Percentiles rank a stretch among this genome's conserved stretches.
These are phyloP conservation scores for Citrullus amarus DNA, from an alignment of 306 rosid genomes.

Conservation along the genomic window DNA sequence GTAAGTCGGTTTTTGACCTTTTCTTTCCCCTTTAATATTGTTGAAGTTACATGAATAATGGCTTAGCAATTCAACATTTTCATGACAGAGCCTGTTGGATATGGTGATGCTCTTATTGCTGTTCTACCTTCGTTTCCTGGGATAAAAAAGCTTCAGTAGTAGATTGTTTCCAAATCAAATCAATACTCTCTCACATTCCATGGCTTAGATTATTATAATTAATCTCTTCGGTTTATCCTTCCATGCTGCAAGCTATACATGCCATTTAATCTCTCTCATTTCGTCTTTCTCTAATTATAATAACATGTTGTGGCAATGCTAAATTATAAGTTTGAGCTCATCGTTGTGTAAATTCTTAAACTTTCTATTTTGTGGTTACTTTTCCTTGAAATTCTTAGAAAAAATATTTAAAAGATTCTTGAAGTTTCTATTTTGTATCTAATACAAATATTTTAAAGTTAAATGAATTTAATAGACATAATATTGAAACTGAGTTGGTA, in stretches of 20 bases:
- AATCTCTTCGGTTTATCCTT: not conserved
- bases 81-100: conserved; percentile 74
- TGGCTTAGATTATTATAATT: not conserved
- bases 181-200: not conserved
- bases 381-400: too few relatives aligned
- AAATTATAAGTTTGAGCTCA: too few relatives aligned
- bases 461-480: too few relatives aligned
- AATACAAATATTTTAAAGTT: too few relatives aligned
- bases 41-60: not conserved
- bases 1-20: conserved; percentile 28
- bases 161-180: conserved; percentile 8
- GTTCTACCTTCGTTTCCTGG: conserved; percentile 88
- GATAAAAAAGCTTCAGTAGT: conserved; percentile 76
- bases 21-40: not conserved
- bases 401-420: too few relatives aligned
- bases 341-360: too few relatives aligned
- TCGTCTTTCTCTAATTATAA: too few relatives aligned
- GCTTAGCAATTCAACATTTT: not conserved
- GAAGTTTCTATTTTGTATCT: too few relatives aligned
- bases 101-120: conserved; percentile 72
- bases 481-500: too few relatives aligned
- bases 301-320: too few relatives aligned
- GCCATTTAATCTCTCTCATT: not conserved
- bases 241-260: not conserved
- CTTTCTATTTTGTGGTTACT: too few relatives aligned